phyloP scores from a whole-genome alignment of 768 basidiomycete species.

The Multifurca ochricompacta region DNA sequence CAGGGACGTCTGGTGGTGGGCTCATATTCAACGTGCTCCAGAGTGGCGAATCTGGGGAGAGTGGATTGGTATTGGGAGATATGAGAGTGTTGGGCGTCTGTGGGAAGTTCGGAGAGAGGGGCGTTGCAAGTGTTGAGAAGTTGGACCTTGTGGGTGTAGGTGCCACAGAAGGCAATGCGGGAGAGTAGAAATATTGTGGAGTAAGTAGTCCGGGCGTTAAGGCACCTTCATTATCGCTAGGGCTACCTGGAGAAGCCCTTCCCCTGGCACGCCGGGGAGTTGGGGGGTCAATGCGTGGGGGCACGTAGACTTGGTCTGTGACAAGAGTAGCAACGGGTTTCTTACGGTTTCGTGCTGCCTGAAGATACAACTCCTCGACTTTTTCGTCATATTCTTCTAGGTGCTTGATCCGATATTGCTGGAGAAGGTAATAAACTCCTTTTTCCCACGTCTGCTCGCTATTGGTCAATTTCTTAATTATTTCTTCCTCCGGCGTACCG shows the following conservation, averaged over 20 bases:
- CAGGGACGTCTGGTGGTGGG: constrained; percentile 51
- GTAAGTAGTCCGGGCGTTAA: constrained; percentile 13
- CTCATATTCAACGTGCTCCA: constrained; percentile 27
- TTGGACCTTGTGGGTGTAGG: constrained; percentile 19
- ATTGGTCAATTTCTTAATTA: constrained; percentile 59
- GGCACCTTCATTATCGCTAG: constrained; percentile 17
- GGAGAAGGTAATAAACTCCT: constrained; percentile 87
- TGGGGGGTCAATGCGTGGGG: constrained; percentile 48
- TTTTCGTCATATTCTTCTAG: constrained; percentile 63
- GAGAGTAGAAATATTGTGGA: constrained; percentile 18
- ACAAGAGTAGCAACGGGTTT: constrained; percentile 28
- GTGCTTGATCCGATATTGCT: constrained; percentile 70
- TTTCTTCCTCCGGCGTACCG: constrained; percentile 63
- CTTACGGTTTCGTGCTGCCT: constrained; percentile 30
- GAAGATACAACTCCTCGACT: constrained; percentile 27
- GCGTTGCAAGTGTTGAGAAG: constrained; percentile 25
- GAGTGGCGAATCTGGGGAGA: constrained; percentile 30
- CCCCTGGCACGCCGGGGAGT: constrained; percentile 50
- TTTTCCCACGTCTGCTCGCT: constrained; percentile 86
- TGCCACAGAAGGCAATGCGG: neutral
- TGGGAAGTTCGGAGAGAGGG: constrained; percentile 21
- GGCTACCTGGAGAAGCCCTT: constrained; percentile 14
- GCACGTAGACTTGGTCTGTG: constrained; percentile 28
- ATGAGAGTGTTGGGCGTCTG: constrained; percentile 3
- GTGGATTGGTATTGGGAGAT: constrained; percentile 23